Base-by-base conservation (phyloP, 1,284 basidiomycete genomes). In the Apiotrichum laibachii region DNA sequence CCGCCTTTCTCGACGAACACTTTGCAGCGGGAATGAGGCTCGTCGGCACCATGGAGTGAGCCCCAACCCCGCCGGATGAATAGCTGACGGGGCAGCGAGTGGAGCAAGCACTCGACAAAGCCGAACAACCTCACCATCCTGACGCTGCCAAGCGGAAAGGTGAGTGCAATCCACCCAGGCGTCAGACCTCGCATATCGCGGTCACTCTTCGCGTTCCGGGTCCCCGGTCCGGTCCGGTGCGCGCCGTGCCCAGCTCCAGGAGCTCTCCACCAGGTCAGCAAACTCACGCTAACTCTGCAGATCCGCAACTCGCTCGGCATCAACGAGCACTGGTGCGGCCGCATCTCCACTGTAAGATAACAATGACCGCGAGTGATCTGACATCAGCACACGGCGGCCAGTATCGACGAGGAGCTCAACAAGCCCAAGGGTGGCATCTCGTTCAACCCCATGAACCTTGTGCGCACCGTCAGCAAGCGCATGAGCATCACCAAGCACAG, bases 241-340 rank as follows among this genome's bases (percentile, higher is more conserved):
- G 39, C 39, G 5, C 10, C 39, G 39, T 15, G 9, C 10, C 39
- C 39, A 16, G 5, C 12, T 16, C 39, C 10, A 8, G 39, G 16
- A 11, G 39, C 45, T 31, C 33, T 10, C 11, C n/a, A 18, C 5
- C 48, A 9, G 18, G n/a, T n/a, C n/a, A n/a, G 19, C 3, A 31
- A 31, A 31, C 26, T 31, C 26, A 7, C 26, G 26, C 26, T 31
- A 31, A 31, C 26, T 3, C 15, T 22, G n/a, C 54, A 73, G 72
- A 58, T 66, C n/a, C 63, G 67, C 33, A 70, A 70, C 50, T 35
- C 53, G 12, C 57, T 74, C 11, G 64, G 64, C 12, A 60, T 72
- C 19, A 68, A 63, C 47, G 72, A 72, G 19, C 70, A 63, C 53
- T 74, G 72, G 72, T 72, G 71, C 53, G 72, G 71, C 13, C 61